These are phyloP conservation scores for Antrodiella citrinella DNA, from an alignment of 768 basidiomycete genomes.

Conservation along the genomic window DNA sequence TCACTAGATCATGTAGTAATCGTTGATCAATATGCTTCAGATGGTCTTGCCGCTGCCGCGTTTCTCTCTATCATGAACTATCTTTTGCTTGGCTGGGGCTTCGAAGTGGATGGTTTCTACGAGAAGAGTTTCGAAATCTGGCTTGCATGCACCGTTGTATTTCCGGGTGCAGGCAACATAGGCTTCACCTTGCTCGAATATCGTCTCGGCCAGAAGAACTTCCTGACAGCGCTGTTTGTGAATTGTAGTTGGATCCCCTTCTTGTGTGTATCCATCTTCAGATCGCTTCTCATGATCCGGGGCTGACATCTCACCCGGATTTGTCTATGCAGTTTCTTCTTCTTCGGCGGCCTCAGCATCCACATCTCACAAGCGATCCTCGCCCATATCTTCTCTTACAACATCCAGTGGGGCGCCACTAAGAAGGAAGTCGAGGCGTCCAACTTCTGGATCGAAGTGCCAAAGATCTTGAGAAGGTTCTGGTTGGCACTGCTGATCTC, in stretches of 20 bases:
- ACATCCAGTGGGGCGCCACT: constrained; percentile 52
- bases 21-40: constrained; percentile 11
- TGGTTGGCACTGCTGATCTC: constrained; percentile 55
- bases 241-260: constrained; percentile 63
- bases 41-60: constrained; percentile 58
- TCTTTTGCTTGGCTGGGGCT: constrained; percentile 47
- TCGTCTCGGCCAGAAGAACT: constrained; percentile 48
- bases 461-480: constrained; percentile 75
- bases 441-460: constrained; percentile 88
- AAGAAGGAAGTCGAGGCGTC: constrained; percentile 81
- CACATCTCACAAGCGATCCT: constrained; percentile 46
- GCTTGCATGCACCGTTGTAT: constrained; percentile 63
- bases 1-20: not conserved
- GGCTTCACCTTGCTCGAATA: constrained; percentile 65
- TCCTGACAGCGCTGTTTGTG: constrained; percentile 45
- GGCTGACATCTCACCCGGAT: not conserved
- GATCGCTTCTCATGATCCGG: not conserved
- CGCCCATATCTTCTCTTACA: constrained; percentile 50
- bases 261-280: constrained; percentile 49
- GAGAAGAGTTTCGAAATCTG: constrained; percentile 67
- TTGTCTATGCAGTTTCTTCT: constrained; percentile 32
- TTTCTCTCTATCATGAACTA: constrained; percentile 63
- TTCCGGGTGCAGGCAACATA: constrained; percentile 62
- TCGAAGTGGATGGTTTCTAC: constrained; percentile 64
- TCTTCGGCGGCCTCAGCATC: constrained; percentile 48